Percentiles rank a stretch among this genome's conserved stretches.
Evolutionary conservation across 768 basidiomycete genomes (phyloP).

Genomic region (Leccinum variicolor): DNA sequence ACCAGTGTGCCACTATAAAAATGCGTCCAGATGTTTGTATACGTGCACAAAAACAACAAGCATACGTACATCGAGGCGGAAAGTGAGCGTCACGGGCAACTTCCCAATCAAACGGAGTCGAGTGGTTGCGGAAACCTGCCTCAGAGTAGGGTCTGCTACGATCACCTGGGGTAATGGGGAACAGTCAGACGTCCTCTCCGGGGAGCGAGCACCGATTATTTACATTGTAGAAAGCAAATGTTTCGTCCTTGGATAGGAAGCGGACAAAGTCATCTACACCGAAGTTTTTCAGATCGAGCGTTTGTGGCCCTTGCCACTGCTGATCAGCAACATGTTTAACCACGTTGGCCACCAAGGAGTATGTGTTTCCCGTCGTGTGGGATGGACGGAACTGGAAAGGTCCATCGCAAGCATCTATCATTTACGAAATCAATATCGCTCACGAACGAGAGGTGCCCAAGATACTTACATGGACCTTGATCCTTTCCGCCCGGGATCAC

Average conservation of each 20-base stretch:
- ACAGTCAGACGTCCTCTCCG: background rate
- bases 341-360: constrained; percentile 8
- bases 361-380: background rate
- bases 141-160: constrained; percentile 8
- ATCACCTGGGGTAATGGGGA: background rate
- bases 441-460: background rate
- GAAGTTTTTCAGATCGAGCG: background rate
- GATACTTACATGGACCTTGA: background rate
- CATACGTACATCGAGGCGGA: background rate
- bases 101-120: constrained; percentile 6
- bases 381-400: constrained; percentile 9
- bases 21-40: background rate
- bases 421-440: background rate
- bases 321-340: background rate
- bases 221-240: constrained; percentile 8
- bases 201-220: background rate
- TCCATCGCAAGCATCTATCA: background rate
- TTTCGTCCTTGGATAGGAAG: background rate
- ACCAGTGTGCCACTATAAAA: constrained; percentile 2
- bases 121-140: constrained; percentile 4
- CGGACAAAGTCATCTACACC: constrained; percentile 1
- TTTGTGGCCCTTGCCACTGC: background rate
- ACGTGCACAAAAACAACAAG: background rate
- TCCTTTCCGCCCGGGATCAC: background rate
- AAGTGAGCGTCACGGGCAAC: background rate